Conservation (phyloP, 305 asterid genomes). For the Salvia sclarea region DNA sequence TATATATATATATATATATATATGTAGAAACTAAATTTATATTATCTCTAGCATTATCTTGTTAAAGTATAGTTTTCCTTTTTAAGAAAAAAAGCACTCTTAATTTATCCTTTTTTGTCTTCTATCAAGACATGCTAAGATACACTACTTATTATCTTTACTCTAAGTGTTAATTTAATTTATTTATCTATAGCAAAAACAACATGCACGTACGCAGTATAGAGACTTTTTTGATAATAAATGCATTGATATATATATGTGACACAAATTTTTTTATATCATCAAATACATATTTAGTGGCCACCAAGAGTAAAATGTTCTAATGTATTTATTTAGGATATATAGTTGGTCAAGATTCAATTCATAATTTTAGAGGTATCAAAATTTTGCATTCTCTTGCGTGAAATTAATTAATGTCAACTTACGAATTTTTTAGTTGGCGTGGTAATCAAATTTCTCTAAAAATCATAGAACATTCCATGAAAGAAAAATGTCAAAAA, state of each 20-base stretch:
- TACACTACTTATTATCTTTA: not conserved
- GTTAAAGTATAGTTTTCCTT: not conserved
- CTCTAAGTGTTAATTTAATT: no score
- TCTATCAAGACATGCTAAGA: not conserved
- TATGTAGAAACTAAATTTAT: not conserved
- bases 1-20: not conserved
- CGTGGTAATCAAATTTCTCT: not conserved
- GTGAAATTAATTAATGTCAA: slow-evolving; percentile 16
- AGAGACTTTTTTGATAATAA: no score
- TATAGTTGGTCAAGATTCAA: not conserved
- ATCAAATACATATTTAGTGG: not conserved
- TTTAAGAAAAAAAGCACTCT: not conserved
- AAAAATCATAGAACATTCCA: not conserved
- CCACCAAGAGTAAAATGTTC: not conserved
- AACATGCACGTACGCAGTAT: not conserved
- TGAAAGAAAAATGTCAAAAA: slow-evolving; percentile 13
- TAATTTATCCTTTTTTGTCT: not conserved
- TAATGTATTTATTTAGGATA: no score
- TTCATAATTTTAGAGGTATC: not conserved
- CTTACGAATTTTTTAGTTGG: not conserved
- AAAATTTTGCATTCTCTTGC: slow-evolving; percentile 5
- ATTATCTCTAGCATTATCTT: slow-evolving; percentile 26
- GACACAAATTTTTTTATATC: no score
- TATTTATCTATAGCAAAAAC: not conserved
- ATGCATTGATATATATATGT: no score